A percentile compares a stretch with the other conserved stretches of the same genome.
Evolutionary conservation across 106 monocot genomes (phyloP).

Genomic region (Dactylorhiza incarnata): DNA sequence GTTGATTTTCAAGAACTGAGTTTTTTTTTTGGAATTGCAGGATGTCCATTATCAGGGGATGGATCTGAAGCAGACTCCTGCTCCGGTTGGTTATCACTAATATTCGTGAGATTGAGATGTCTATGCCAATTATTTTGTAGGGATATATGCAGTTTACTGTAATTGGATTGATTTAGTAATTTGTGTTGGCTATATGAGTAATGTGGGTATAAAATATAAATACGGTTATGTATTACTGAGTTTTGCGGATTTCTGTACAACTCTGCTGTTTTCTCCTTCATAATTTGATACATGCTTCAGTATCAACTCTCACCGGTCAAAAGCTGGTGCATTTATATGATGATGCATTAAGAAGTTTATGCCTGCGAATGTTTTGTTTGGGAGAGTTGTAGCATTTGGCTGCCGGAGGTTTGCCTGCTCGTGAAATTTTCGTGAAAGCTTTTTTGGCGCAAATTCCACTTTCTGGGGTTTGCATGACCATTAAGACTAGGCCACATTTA

Average conservation of each 20-base stretch:
- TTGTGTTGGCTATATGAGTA: not conserved
- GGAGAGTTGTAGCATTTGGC: no score
- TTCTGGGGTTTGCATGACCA: no score
- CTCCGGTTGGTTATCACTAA: conserved; percentile 25
- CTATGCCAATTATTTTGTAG: not conserved
- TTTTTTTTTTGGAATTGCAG: conserved; percentile 3
- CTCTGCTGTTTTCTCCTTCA: not conserved
- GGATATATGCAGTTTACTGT: not conserved
- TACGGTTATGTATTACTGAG: not conserved
- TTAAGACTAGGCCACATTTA: no score
- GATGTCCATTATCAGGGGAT: conserved; percentile 27
- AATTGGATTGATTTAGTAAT: not conserved
- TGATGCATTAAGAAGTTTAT: no score
- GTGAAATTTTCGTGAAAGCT: no score
- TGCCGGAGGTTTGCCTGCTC: no score
- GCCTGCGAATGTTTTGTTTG: no score
- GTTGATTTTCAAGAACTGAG: no score
- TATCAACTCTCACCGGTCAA: not conserved
- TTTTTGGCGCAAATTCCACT: no score
- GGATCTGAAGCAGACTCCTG: conserved; percentile 22
- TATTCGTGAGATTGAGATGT: not conserved
- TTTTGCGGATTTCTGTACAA: not conserved
- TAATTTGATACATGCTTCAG: not conserved
- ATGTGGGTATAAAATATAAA: not conserved
- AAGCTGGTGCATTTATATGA: no score